A percentile compares a stretch with the other conserved stretches of the same genome.
These are phyloP conservation scores for Phialemonium atrogriseum DNA, from an alignment of 2,329 filamentous ascomycete genomes.

Conservation along the genomic window DNA sequence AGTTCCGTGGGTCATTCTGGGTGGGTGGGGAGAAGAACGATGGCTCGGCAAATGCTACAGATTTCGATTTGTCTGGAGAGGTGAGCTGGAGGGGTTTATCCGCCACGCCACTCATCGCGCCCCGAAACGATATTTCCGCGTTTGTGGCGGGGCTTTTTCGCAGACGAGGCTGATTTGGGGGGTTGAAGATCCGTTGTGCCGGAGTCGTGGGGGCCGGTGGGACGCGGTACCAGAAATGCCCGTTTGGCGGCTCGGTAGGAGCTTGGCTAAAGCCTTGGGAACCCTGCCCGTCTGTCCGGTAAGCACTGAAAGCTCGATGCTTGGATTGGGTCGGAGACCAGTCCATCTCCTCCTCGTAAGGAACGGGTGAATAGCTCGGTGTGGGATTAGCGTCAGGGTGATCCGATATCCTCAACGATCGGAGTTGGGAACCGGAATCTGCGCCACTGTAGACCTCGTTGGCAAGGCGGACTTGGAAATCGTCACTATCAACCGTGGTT, in stretches of 20 bases:
- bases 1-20: conserved; percentile 32
- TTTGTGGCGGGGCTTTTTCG: conserved; percentile 29
- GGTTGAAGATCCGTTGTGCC: conserved; percentile 53
- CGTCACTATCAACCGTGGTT: conserved; percentile 15
- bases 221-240: conserved; percentile 62
- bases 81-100: background rate
- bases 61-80: conserved; percentile 9
- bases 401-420: no score
- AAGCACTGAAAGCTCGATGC: conserved; percentile 45
- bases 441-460: conserved; percentile 1
- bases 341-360: conserved; percentile 58
- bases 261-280: conserved; percentile 36
- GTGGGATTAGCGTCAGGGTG: no score
- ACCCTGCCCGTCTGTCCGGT: conserved; percentile 21
- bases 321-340: conserved; percentile 57
- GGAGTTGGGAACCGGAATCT: no score
- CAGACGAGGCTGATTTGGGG: conserved; percentile 46
- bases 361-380: no score
- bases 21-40: conserved; percentile 46
- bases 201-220: conserved; percentile 62
- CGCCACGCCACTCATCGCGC: conserved; percentile 4
- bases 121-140: conserved; percentile 40
- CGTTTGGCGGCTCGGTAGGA: conserved; percentile 32
- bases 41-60: conserved; percentile 47
- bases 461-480: no score